A percentile compares a stretch with the other conserved stretches of the same genome.
phyloP scores from a whole-genome alignment of 1,284 basidiomycete species.

The Puccinia horiana region DNA sequence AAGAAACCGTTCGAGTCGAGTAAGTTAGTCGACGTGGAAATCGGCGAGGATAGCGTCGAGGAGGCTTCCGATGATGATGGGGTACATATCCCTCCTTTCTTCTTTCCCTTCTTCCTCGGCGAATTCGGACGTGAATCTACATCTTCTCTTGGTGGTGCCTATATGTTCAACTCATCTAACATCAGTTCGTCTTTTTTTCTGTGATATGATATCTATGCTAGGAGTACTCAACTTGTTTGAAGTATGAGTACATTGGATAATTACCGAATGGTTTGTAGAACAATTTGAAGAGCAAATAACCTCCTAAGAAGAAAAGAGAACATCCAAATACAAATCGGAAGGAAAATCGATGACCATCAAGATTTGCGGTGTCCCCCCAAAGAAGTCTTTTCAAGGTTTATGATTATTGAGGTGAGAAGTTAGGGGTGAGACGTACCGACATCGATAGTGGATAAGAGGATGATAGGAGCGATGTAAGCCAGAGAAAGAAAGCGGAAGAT shows the following conservation, averaged over 20 bases:
- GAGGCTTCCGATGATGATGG: slow-evolving; percentile 12
- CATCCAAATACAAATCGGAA: not conserved
- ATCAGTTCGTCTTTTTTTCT: not conserved
- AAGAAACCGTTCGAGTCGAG: not conserved
- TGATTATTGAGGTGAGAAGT: not conserved
- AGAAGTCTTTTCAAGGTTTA: not conserved
- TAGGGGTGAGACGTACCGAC: slow-evolving; percentile 19
- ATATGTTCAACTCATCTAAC: not conserved
- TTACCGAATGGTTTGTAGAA: slow-evolving; percentile 45
- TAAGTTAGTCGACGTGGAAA: not conserved
- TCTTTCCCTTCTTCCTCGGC: not conserved
- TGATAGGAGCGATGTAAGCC: slow-evolving; percentile 19
- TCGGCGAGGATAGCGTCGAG: slow-evolving; percentile 21
- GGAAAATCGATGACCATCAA: not conserved
- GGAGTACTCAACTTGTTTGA: slow-evolving; percentile 39
- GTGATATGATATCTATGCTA: not conserved
- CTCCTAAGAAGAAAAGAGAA: not conserved
- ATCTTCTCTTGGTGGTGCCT: slow-evolving; percentile 24
- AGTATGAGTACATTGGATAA: slow-evolving; percentile 45
- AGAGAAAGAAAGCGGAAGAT: slow-evolving; percentile 29
- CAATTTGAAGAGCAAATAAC: slow-evolving; percentile 45
- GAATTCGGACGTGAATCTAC: not conserved
- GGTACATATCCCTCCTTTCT: not conserved
- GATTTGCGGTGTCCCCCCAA: not conserved
- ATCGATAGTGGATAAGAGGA: slow-evolving; percentile 37